Base-by-base conservation (phyloP, 805 yeast genomes). In the Candida multigemmis region DNA sequence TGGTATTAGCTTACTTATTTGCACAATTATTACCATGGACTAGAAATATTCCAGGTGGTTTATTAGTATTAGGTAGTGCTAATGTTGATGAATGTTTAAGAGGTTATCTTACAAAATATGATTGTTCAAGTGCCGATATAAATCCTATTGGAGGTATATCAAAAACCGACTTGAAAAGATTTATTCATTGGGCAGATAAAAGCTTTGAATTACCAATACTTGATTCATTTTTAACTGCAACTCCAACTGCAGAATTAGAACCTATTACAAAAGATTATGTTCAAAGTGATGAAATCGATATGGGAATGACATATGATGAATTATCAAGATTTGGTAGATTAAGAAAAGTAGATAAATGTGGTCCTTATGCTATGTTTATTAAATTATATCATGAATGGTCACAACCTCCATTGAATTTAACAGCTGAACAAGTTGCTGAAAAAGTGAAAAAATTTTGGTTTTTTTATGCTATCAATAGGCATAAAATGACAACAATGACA, bases 131-230 rank as follows among this genome's bases (percentile, higher is more conserved):
- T 11, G 98, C 98, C 1, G 99, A 91, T 57, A 73, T 91, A 34
- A 91, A 91, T 48, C 99, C 99, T 15, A 93, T 91, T 40, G 99
- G 99, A n/a, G 95, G 96, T 19, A 84, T 91, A 22, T 89, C 98
- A 10, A 91, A 91, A 50, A 85, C 86, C 1, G 99, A 93, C 47
- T 61, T 91, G 48, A 86, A 84, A 48, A 65, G 71, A 27, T 91
- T 93, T 44, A 91, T 91, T 27, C 72, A 65, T 2, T 91, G 85
- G 71, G 85, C 96, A 0, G 65, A 73, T 17, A 49, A 44, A 5
- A 62, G 70, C 29, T 89, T 80, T 48, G 68, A 81, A 1, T 48
- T 89, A 45, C 95, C 96, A 4, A 68, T 91, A 13, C 60, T 91
- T 37, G 56, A 68, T 23, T 80, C 76, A 6, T 91, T 93, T 49